Conservation (phyloP, 1,284 basidiomycete genomes). For the Tilletia caries region DNA sequence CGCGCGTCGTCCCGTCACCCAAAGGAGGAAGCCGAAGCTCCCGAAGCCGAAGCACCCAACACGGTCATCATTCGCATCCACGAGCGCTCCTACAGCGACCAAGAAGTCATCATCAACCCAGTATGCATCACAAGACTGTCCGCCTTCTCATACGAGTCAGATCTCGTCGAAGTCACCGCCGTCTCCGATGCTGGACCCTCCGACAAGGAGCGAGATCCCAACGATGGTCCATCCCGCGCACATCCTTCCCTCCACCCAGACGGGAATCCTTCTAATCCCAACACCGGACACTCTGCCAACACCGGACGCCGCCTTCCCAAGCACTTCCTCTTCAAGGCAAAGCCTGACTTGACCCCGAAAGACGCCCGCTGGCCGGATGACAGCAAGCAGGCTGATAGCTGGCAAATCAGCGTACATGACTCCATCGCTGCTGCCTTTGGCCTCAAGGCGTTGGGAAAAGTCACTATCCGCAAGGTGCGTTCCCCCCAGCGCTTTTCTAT, state of each 20-base stretch:
- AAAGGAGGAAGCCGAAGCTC: too few relatives aligned
- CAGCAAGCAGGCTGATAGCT: too few relatives aligned
- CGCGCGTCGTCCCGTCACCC: too few relatives aligned
- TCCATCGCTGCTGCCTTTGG: slow-evolving; percentile 5
- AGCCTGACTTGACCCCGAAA: too few relatives aligned
- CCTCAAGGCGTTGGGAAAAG: background rate
- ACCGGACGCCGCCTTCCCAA: background rate
- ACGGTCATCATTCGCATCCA: background rate
- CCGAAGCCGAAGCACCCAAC: too few relatives aligned
- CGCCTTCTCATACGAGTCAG: slow-evolving; percentile 13
- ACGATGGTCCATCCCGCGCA: background rate
- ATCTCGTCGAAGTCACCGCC: slow-evolving; percentile 2
- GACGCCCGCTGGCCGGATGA: too few relatives aligned
- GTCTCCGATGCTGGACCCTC: background rate
- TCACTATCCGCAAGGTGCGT: background rate
- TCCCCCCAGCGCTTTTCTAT: too few relatives aligned
- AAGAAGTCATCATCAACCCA: slow-evolving; percentile 11
- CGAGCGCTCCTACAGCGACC: slow-evolving; percentile 5
- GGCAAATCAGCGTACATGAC: slow-evolving; percentile 1
- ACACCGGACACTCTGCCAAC: too few relatives aligned
- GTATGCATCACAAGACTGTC: background rate
- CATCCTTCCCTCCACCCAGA: background rate
- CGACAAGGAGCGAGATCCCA: too few relatives aligned
- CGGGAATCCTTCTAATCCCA: background rate
- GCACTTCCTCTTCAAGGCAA: slow-evolving; percentile 9